Conservation (phyloP, 805 yeast genomes). For the Naumovozyma castellii region DNA sequence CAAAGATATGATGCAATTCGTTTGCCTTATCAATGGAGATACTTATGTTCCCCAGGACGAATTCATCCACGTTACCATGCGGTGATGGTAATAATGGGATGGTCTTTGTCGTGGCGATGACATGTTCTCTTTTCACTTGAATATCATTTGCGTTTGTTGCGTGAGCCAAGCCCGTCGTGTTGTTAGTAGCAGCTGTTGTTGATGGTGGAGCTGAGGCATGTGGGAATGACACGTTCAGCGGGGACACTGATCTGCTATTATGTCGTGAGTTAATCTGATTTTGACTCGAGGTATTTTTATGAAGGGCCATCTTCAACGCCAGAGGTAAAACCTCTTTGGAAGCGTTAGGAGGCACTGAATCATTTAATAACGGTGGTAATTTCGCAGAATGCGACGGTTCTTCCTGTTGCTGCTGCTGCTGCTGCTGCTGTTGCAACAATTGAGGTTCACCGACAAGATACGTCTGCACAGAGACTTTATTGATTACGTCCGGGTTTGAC, state of each 20-base stretch:
- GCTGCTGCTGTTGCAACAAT: constrained; percentile 23
- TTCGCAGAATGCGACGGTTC: constrained; percentile 3
- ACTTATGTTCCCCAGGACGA: constrained; percentile 65
- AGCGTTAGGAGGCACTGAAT: constrained; percentile 35
- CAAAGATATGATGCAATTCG: constrained; percentile 61
- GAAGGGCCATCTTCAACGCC: constrained; percentile 34
- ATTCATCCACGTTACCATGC: constrained; percentile 41
- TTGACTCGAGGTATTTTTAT: constrained; percentile 25
- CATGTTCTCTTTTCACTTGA: constrained; percentile 9
- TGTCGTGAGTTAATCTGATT: constrained; percentile 4
- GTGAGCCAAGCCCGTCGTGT: too few species aligned
- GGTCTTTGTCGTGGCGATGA: constrained; percentile 24
- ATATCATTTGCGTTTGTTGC: background rate
- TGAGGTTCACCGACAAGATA: constrained; percentile 38
- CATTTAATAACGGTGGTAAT: constrained; percentile 32
- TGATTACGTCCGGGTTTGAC: background rate
- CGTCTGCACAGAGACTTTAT: constrained; percentile 34
- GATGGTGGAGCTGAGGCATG: background rate
- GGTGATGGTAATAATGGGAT: constrained; percentile 25
- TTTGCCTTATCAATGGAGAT: constrained; percentile 59
- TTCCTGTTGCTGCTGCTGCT: constrained; percentile 1
- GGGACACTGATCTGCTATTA: constrained; percentile 3
- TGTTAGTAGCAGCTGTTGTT: too few species aligned
- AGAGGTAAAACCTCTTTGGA: constrained; percentile 33
- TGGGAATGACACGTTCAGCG: constrained; percentile 1